Base-by-base conservation (phyloP, 2,329 filamentous ascomycete genomes). In the Penicillium sp. region DNA sequence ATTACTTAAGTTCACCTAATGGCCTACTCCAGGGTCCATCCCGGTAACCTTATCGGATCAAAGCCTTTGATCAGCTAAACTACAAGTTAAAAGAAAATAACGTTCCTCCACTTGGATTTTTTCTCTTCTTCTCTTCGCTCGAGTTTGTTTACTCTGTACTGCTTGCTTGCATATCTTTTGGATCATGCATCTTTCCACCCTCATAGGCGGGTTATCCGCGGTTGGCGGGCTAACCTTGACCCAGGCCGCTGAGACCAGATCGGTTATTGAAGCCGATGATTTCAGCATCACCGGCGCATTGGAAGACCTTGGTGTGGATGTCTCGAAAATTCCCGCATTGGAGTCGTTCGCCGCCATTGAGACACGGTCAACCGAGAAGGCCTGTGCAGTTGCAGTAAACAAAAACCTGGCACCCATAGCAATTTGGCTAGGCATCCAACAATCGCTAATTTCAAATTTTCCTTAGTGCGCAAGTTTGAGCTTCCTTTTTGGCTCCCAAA, bases 401-500 rank as follows among this genome's bases (percentile, higher is more conserved):
- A 23, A 23, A n/a, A 17, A 8, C n/a, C 2, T 23, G 19, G 12
- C 19, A 21, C 21, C 21, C 12, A 27, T 33, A 29, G 17, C 23
- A 27, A 27, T 2, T 12, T 44, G 6, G 13, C 25, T n/a, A 5
- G 3, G 2, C 12, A 10, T 29, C 13, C 19, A 23, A 9, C 19
- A 35, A 52, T n/a, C 2, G 25, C 41, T 53, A 25, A 53, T 45
- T 45, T 3, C 4, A 45, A 19, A 19, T 13, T 36, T 1, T 8
- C 8, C 21, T 23, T 43, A 65, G 63, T 65, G 63, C 27, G 19
- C 35, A 36, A 55, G 60, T 12, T 56, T 65, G 42, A 23, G 12
- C 29, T 55, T 57, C 45, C 31, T 63, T 8, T 67, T 60, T 49
- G 61, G 61, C 9, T 33, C 61, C 1, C 51, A 61, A 36, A 58